Evolutionary conservation across 768 basidiomycete genomes (phyloP), one percentile per base, ranked within the genome.

Genomic region (Termitomyces sp.): DNA sequence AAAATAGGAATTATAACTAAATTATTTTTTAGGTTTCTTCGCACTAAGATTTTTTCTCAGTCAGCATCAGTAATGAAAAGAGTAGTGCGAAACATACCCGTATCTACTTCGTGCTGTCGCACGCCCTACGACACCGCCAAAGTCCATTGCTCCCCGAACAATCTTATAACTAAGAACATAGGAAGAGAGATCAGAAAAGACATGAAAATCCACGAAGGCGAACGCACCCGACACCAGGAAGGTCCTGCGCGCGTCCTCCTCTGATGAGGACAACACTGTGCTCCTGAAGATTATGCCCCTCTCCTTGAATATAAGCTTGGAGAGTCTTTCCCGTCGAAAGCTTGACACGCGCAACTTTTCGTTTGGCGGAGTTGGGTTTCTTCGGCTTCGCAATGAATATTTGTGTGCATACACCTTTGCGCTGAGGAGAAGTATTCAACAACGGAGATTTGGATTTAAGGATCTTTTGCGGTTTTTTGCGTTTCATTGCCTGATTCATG

Each of bases 331-430:
- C 97, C 12, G 87, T 94, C 20, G 87, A 82, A 53, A 99, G 77
- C 75, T 96, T 96, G 61, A 99, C 87, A 63, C 91, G 82, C 41
- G 94, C 94, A 53, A 98, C 92, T 75, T 98, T 98, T 57, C 97
- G 91, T 66, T 97, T 94, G 35, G 95, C 95, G 11, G 96, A 98
- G 72, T 99, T 99, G 59, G 97, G 97, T 67, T 99, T 99, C 78
- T 94, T 97, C 22, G 97, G 97, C 63, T 86, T 91, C 60, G 81
- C 83, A 50, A 85, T 91, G 61, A 86, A 83, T 38, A 93, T 78
- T 59, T 86, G 84, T 38, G 88, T 83, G 69, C 91, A 91, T 56
- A 99, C 94, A 44, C 91, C 97, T 66, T 97, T 97, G 64, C 85
- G 83, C 74, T 98, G 95, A 7, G 89, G 91, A 64, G 83, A 87